Base-by-base conservation (phyloP, 1,284 basidiomycete genomes). In the Cutaneotrichosporon mucoides region DNA sequence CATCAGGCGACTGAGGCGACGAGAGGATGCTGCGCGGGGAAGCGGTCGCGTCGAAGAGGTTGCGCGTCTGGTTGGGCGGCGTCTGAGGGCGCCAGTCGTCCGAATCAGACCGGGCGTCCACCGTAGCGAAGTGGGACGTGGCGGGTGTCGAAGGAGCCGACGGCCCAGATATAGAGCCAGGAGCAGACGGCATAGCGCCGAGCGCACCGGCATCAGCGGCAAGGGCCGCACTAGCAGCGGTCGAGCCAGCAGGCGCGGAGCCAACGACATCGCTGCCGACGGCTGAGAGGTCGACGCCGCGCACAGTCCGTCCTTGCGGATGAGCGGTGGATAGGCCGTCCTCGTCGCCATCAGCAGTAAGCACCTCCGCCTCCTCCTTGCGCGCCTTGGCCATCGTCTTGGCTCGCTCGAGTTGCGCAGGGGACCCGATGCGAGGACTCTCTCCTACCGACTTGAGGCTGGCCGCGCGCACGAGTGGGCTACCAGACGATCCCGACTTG, bases 191-290 rank as follows among this genome's bases (percentile, higher is more conserved):
- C 24, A 24, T 24, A 3, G 24, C 24, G 24, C 24, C 24, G 24
- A 24, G 24, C 24, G 24, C 24, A 3, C 24, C 24, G 3, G 24
- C 24, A 24, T 24, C 24, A 24, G 24, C 24, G 24, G 24, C 24
- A 24, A 24, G 24, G 24, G 38, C 12, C 38, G 38, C 38, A 40
- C 9, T 12, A 5, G 38, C 38, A 40, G 38, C 12, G 4, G 38
- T 8, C 12, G 38, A 40, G 9, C 38, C 38, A 9, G 51, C 24
- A 3, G 51, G 41, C 5, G 42, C 41, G 4, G 9, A 2, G 13
- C 51, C 51, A 5, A 53, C 51, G 13, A 53, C 41, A 10, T 53
- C 51, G 41, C 37, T 35, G 6, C 41, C 51, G 13, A 53, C 51
- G 9, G 51, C 42, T 2, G 49, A 51, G 4, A 41, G 16, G 38